Percentiles rank a stretch among this genome's conserved stretches.
phyloP scores from a whole-genome alignment of 805 yeast genomes.

The Candida anglica region DNA sequence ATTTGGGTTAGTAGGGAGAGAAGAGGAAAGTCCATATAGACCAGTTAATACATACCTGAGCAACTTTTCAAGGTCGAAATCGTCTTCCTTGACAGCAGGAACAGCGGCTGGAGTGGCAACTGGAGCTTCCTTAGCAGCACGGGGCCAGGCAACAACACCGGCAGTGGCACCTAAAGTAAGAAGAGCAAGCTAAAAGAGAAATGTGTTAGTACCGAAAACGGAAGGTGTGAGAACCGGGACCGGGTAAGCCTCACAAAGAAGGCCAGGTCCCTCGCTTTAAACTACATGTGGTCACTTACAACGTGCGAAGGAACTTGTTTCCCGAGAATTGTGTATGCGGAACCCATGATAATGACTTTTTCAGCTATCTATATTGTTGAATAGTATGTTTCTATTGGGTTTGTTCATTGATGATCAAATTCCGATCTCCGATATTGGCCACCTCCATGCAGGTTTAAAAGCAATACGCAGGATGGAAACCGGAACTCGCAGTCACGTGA shows the following conservation, averaged over 20 bases:
- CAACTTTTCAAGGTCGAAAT: constrained; percentile 41
- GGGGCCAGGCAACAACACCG: constrained; percentile 36
- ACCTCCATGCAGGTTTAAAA: no score
- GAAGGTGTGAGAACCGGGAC: no score
- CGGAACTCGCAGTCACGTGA: no score
- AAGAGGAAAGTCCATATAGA: not conserved
- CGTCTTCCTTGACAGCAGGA: constrained; percentile 32
- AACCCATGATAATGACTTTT: constrained; percentile 44
- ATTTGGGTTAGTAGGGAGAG: constrained; percentile 13
- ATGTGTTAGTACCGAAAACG: constrained; percentile 12
- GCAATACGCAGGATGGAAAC: no score
- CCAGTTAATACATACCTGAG: constrained; percentile 30
- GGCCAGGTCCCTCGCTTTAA: no score
- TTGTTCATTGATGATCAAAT: no score
- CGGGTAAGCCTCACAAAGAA: no score
- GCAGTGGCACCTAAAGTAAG: constrained; percentile 37
- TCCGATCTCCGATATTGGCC: no score
- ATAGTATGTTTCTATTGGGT: no score
- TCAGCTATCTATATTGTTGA: no score
- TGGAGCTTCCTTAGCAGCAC: constrained; percentile 19
- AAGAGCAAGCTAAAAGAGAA: constrained; percentile 33
- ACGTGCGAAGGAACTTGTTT: constrained; percentile 43
- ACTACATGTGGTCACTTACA: constrained; percentile 31
- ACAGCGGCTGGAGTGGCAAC: constrained; percentile 17
- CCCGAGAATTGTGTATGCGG: constrained; percentile 41